Evolutionary conservation across 805 yeast genomes (phyloP), one percentile per base, ranked within the genome.

Genomic region (Kregervanrija pseudodelftensis): DNA sequence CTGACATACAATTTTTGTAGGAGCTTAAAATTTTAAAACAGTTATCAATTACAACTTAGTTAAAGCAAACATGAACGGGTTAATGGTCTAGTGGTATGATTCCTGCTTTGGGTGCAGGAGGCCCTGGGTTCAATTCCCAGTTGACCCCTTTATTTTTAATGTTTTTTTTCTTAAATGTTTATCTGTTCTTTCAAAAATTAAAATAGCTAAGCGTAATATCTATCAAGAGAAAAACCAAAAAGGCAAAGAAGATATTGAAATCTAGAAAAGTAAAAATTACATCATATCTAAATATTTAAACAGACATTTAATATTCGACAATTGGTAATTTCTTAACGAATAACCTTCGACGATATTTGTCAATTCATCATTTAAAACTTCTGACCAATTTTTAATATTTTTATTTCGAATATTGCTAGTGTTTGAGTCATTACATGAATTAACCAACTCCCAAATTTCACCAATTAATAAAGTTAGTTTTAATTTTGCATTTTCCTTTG

Each of bases 51-150:
- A n/a, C n/a, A n/a, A n/a, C n/a, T n/a, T n/a, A n/a, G n/a, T n/a
- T n/a, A n/a, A n/a, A n/a, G n/a, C n/a, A n/a, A n/a, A n/a, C n/a
- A n/a, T n/a, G n/a, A n/a, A n/a, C 28, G 58, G 58, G 58, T 51
- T 41, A 54, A 53, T 70, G 76, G 76, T 70, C 74, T 70, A 70
- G 74, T 69, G 74, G 76, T 70, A 70, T 70, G 74, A 70, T 70
- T 70, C 74, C 67, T 70, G 76, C 74, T 70, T 70, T 69, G 76
- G 76, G 76, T 60, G 73, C 70, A 69, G 65, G 73, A 69, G 73
- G 74, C 70, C 73, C 74, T 68, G 74, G 74, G 74, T 70, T 69
- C 74, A 68, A 69, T 69, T 69, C 74, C 74, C 74, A 68, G 63
- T 53, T 51, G 57, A 56, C 63, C 62, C 63, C 63, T 30, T 42